These are phyloP conservation scores for Cardamine resedifolia DNA, from an alignment of 345 rosid genomes.

Conservation along the genomic window DNA sequence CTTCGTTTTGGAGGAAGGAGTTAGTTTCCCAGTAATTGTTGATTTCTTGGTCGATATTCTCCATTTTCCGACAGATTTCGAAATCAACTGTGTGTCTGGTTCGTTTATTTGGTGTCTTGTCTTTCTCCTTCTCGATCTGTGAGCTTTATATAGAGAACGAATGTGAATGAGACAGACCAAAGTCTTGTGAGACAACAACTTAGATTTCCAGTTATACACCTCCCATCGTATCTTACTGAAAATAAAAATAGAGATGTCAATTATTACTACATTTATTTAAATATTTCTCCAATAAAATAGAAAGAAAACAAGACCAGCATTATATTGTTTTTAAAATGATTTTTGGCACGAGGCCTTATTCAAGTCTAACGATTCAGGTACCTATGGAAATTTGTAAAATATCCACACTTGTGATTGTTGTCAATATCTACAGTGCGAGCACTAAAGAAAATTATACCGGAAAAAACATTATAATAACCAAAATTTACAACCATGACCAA, in stretches of 20 bases:
- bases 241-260: not conserved
- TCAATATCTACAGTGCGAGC: conserved; percentile 19
- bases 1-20: conserved; percentile 59
- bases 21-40: conserved; percentile 63
- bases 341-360: conserved; percentile 30
- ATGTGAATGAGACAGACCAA: conserved; percentile 27
- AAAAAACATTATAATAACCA: not conserved
- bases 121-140: conserved; percentile 18
- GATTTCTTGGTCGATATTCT: conserved; percentile 51
- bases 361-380: not conserved
- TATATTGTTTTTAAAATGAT: not conserved
- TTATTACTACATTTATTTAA: conserved; percentile 11
- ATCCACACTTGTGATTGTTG: not conserved
- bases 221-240: not conserved
- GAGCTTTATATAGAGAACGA: conserved; percentile 29
- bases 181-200: conserved; percentile 31
- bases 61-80: conserved; percentile 23
- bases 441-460: conserved; percentile 1
- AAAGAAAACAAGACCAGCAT: not conserved
- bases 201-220: conserved; percentile 18
- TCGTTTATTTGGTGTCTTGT: not conserved
- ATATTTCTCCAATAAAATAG: not conserved
- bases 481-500: not conserved
- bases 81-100: not conserved
- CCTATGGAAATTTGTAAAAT: not conserved